These are phyloP conservation scores for Candida sanyaensis DNA, from an alignment of 1,139 yeast species.

Conservation along the genomic window DNA sequence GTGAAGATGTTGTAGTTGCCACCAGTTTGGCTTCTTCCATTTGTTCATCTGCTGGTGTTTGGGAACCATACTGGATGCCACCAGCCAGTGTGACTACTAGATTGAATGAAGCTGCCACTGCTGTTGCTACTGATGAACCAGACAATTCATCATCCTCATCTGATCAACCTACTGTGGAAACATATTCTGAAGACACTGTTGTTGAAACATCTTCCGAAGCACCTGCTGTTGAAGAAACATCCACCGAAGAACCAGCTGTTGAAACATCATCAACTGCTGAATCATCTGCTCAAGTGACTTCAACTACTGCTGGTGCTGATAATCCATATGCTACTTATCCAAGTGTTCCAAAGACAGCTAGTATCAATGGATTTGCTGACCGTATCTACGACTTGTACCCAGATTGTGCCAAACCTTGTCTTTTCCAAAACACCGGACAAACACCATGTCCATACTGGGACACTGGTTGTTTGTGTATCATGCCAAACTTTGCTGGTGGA, in stretches of 20 bases:
- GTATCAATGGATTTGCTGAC: conserved; percentile 40
- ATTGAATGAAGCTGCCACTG: too few species aligned
- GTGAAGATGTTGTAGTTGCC: too few species aligned
- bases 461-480: conserved; percentile 39
- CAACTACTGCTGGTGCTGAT: conserved; percentile 8
- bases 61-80: too few species aligned
- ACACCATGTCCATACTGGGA: conserved; percentile 41
- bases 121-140: neutral
- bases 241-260: neutral
- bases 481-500: conserved; percentile 28
- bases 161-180: neutral
- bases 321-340: conserved; percentile 28
- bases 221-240: neutral
- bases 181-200: too few species aligned
- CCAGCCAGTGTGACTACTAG: too few species aligned
- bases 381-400: conserved; percentile 26
- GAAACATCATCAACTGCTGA: neutral
- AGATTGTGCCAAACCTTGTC: conserved; percentile 25
- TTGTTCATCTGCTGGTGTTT: too few species aligned
- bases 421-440: conserved; percentile 26
- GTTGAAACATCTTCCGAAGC: too few species aligned
- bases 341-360: conserved; percentile 34
- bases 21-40: too few species aligned
- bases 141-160: neutral
- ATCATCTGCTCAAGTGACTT: neutral